Evolutionary conservation across 805 yeast species (phyloP).

Genomic region (Yarrowia deformans): DNA sequence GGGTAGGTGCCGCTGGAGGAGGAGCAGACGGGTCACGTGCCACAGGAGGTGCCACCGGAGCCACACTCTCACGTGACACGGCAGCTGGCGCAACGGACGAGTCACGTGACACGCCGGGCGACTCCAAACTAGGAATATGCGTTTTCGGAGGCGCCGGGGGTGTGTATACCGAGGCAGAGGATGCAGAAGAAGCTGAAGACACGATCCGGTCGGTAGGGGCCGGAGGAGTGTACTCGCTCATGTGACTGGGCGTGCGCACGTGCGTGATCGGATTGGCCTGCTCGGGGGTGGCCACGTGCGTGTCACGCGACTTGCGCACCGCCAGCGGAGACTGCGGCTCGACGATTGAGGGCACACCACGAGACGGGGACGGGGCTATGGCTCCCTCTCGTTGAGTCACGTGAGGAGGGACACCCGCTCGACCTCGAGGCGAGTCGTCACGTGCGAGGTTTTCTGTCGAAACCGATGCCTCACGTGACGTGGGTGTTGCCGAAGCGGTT

Average conservation of each 20-base stretch:
- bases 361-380: conserved; percentile 1
- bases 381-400: conserved; percentile 5
- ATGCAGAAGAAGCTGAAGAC: no score
- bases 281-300: not conserved
- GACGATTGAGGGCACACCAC: conserved; percentile 3
- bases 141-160: no score
- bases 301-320: not conserved
- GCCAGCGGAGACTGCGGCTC: conserved; percentile 6
- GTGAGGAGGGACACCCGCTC: not conserved
- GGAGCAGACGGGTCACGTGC: not conserved
- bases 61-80: not conserved
- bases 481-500: not conserved
- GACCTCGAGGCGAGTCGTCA: conserved; percentile 10
- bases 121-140: no score
- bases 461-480: not conserved
- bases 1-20: not conserved
- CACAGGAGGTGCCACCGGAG: not conserved
- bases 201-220: not conserved
- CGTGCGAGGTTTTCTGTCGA: no score
- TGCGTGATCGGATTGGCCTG: not conserved
- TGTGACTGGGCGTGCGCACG: not conserved
- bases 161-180: no score
- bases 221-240: conserved; percentile 2
- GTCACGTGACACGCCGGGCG: not conserved
- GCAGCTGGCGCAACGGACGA: not conserved